Conservation (phyloP, 106 monocot species). For the Dioscorea alata region DNA sequence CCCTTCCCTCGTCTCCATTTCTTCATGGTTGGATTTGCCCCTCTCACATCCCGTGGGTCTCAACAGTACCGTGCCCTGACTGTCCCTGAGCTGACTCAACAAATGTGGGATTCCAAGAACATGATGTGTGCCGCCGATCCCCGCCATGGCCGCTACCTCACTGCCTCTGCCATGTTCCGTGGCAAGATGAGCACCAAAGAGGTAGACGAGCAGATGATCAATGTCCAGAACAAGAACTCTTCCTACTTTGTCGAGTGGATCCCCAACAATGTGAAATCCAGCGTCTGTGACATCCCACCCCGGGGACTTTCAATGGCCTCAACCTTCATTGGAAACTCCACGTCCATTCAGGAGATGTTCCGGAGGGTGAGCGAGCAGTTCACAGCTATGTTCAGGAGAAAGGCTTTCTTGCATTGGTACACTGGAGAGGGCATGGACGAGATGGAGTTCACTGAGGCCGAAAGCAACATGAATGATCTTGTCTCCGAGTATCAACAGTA, state of each 20-base stretch:
- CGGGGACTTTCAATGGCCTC: slow-evolving; percentile 17
- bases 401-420: slow-evolving; percentile 24
- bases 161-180: slow-evolving; percentile 57
- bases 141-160: slow-evolving; percentile 50
- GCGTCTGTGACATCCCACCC: slow-evolving; percentile 13
- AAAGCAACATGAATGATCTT: slow-evolving; percentile 22
- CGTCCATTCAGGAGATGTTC: slow-evolving; percentile 46
- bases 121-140: slow-evolving; percentile 67
- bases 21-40: slow-evolving; percentile 39
- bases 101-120: slow-evolving; percentile 65
- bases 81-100: slow-evolving; percentile 35
- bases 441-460: slow-evolving; percentile 23
- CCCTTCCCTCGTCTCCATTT: slow-evolving; percentile 37
- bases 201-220: slow-evolving; percentile 65
- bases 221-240: slow-evolving; percentile 64
- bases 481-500: slow-evolving; percentile 19
- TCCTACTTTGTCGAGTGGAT: slow-evolving; percentile 68
- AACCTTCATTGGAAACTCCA: slow-evolving; percentile 39
- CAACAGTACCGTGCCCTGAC: slow-evolving; percentile 33
- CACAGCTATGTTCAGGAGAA: slow-evolving; percentile 27
- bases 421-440: slow-evolving; percentile 21
- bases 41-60: slow-evolving; percentile 33
- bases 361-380: slow-evolving; percentile 30
- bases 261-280: slow-evolving; percentile 49
- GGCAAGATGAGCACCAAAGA: slow-evolving; percentile 68